These are phyloP conservation scores for Entomophthora muscae DNA, from an alignment of 371 early-diverging fungal species.

Conservation along the genomic window DNA sequence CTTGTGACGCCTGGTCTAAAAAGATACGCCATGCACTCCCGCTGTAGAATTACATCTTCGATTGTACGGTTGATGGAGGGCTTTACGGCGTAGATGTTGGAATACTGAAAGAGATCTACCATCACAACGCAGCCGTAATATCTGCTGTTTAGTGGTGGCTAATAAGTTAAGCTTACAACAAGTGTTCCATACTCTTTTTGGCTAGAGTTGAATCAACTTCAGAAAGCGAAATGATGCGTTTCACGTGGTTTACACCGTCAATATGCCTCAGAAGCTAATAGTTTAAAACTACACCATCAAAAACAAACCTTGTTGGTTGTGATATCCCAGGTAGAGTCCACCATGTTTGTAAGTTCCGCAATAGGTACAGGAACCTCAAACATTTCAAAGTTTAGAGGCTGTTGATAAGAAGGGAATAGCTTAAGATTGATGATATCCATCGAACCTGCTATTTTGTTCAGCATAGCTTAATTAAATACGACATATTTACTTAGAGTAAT, in stretches of 20 bases:
- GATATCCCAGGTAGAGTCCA: conserved; percentile 66
- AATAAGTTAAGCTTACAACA: conserved; percentile 31
- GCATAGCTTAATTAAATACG: too few species aligned
- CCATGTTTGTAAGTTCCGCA: conserved; percentile 39
- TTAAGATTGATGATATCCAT: conserved; percentile 62
- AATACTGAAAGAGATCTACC: conserved; percentile 75
- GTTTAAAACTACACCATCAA: not conserved
- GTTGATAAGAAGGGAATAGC: conserved; percentile 59
- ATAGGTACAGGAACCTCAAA: conserved; percentile 70
- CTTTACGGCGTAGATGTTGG: conserved; percentile 59
- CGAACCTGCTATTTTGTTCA: conserved; percentile 26
- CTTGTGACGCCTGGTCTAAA: conserved; percentile 32
- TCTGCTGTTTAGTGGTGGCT: conserved; percentile 16
- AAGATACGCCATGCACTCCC: conserved; percentile 48
- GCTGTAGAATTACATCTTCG: conserved; percentile 34
- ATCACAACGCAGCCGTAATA: conserved; percentile 68
- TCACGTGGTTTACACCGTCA: conserved; percentile 59
- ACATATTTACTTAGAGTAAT: conserved; percentile 55
- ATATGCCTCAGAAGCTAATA: conserved; percentile 29
- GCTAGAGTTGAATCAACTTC: conserved; percentile 57
- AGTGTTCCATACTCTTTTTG: conserved; percentile 56
- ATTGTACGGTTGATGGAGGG: conserved; percentile 37
- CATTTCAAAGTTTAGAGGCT: conserved; percentile 53
- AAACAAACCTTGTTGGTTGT: conserved; percentile 43
- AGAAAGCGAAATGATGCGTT: conserved; percentile 47